Conservation (phyloP, 2,329 filamentous ascomycete genomes). For the Monilinia vaccinii-corymbosi region DNA sequence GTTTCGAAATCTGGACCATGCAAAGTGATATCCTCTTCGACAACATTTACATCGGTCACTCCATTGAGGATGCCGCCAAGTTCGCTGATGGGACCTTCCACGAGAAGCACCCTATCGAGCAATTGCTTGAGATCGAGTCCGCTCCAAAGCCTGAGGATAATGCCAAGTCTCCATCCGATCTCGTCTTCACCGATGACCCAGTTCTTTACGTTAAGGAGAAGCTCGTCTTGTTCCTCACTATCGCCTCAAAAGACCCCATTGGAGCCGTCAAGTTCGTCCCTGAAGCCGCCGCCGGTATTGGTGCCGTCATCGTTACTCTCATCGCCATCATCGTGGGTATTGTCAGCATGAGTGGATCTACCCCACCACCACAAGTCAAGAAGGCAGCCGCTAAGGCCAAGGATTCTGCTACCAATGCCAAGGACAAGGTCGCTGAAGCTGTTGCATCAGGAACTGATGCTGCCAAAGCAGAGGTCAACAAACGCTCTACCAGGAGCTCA, state of each 20-base stretch:
- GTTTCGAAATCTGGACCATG: constrained; percentile 99
- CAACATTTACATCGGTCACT: constrained; percentile 99
- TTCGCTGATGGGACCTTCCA: constrained; percentile 84
- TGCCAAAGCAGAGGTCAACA: constrained; percentile 48
- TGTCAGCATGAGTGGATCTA: constrained; percentile 52
- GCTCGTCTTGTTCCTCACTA: constrained; percentile 78
- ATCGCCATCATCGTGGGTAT: constrained; percentile 61
- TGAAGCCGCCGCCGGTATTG: constrained; percentile 77
- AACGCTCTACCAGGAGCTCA: constrained; percentile 27
- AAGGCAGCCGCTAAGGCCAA: constrained; percentile 55
- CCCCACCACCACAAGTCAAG: constrained; percentile 65
- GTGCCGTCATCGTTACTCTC: constrained; percentile 58
- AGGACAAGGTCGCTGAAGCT: constrained; percentile 59
- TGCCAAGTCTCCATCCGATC: constrained; percentile 63
- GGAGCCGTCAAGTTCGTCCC: constrained; percentile 82
- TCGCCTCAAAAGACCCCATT: constrained; percentile 71
- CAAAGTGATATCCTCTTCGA: constrained; percentile 97
- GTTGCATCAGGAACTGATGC: constrained; percentile 57
- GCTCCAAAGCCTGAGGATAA: constrained; percentile 63
- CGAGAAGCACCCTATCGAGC: constrained; percentile 77
- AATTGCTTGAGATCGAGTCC: constrained; percentile 65
- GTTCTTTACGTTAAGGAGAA: constrained; percentile 85
- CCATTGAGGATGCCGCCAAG: constrained; percentile 81
- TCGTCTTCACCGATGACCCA: constrained; percentile 87
- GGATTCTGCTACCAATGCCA: constrained; percentile 67